These are phyloP conservation scores for Paratinospora sagittata DNA, from an alignment of 164 flowering plant genomes.

Conservation along the genomic window DNA sequence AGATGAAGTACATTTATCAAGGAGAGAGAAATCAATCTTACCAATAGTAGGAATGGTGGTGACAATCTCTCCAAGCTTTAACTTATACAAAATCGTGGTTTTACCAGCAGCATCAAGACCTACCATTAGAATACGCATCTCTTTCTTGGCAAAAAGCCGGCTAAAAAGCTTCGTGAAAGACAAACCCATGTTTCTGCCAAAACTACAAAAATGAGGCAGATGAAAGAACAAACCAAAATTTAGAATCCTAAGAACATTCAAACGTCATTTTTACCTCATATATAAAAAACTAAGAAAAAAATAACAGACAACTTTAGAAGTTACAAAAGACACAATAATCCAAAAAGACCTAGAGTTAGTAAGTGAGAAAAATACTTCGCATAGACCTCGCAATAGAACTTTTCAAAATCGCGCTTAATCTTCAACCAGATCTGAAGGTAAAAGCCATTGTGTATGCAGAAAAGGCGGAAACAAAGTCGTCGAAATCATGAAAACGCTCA, in stretches of 20 bases:
- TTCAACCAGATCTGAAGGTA: conserved; percentile 2
- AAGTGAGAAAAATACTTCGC: background rate
- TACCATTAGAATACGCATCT: conserved; percentile 93
- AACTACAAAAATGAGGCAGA: background rate
- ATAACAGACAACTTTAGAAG: background rate
- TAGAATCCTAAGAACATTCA: background rate
- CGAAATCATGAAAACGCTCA: background rate
- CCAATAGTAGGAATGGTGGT: conserved; percentile 96
- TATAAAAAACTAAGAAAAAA: background rate
- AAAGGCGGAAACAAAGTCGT: background rate
- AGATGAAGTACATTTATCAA: background rate
- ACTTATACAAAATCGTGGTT: conserved; percentile 92
- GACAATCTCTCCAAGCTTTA: conserved; percentile 95
- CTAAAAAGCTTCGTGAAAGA: conserved; percentile 89
- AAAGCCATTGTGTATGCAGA: background rate
- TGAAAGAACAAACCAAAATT: background rate
- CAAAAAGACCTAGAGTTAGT: background rate
- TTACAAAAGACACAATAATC: background rate
- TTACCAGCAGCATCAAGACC: conserved; percentile 99
- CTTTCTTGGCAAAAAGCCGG: conserved; percentile 94
- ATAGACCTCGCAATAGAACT: background rate
- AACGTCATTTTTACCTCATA: background rate
- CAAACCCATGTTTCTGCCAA: conserved; percentile 62
- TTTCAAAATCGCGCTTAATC: background rate
- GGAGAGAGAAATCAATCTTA: conserved; percentile 27